Percentiles rank a stretch among this genome's conserved stretches.
Evolutionary conservation across 768 basidiomycete species (phyloP).

Genomic region (Leccinum variicolor): DNA sequence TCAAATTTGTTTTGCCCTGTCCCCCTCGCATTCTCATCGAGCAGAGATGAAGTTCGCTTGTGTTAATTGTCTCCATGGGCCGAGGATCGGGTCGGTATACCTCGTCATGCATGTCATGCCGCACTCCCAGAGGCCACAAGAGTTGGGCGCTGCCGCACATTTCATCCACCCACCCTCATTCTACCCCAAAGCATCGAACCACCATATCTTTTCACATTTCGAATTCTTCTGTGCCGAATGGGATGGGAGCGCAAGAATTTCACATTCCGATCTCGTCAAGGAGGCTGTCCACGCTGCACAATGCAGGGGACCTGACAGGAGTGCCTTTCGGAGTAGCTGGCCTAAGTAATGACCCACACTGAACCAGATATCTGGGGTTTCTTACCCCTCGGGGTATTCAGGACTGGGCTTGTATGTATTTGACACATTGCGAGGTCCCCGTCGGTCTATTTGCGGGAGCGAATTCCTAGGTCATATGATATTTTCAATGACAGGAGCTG

Average conservation of each 20-base stretch:
- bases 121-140: not conserved
- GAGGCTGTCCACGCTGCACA: conserved; percentile 14
- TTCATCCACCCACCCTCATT: conserved; percentile 9
- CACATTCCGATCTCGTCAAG: conserved; percentile 17
- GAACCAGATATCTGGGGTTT: not conserved
- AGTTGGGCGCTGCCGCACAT: conserved; percentile 3
- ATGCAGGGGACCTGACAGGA: not conserved
- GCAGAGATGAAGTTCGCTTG: not conserved
- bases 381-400: not conserved
- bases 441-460: not conserved
- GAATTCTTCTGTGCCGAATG: conserved; percentile 2
- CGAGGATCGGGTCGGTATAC: not conserved
- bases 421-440: conserved; percentile 3
- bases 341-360: not conserved
- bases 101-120: conserved; percentile 1
- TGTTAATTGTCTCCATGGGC: not conserved
- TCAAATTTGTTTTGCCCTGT: not conserved
- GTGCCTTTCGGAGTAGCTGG: conserved; percentile 2
- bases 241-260: conserved; percentile 6
- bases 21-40: not conserved
- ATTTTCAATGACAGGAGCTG: not conserved
- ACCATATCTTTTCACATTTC: conserved; percentile 13
- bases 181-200: conserved; percentile 11
- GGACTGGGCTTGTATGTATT: conserved; percentile 2
- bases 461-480: conserved; percentile 9